Evolutionary conservation across 2,329 filamentous ascomycete genomes (phyloP).

Genomic region (Metarhizium guizhouense): DNA sequence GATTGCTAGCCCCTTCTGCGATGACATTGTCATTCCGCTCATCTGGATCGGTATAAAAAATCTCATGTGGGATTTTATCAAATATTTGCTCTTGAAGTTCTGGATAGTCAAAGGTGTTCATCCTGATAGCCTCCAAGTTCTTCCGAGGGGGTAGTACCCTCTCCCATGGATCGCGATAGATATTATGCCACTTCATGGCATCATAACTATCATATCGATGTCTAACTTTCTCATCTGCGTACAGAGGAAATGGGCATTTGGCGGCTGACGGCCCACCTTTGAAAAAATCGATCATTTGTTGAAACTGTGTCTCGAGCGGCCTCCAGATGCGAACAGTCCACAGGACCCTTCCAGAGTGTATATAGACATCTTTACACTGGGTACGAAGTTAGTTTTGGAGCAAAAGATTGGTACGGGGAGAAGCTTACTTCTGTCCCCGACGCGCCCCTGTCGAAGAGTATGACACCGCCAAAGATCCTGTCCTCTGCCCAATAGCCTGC

Average conservation of each 20-base stretch:
- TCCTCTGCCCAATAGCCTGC: constrained; percentile 21
- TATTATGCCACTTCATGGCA: neutral
- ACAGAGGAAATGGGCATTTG: neutral
- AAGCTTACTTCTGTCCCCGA: constrained; percentile 9
- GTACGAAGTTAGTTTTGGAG: neutral
- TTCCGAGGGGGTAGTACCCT: neutral
- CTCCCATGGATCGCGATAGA: neutral
- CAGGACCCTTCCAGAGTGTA: neutral
- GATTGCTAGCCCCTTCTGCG: no score
- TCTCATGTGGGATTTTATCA: neutral
- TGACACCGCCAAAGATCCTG: constrained; percentile 20
- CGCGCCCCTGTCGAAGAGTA: constrained; percentile 18
- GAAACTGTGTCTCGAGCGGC: neutral
- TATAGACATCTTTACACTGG: neutral
- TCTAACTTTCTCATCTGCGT: neutral
- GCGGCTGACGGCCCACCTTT: neutral
- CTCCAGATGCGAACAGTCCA: neutral
- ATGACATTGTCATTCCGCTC: neutral
- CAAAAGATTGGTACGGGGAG: no score
- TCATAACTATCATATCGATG: neutral
- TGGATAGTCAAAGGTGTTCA: neutral
- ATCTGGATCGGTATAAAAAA: neutral
- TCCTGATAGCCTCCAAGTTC: neutral
- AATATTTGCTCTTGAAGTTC: neutral
- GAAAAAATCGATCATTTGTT: neutral